phyloP scores from a whole-genome alignment of 768 basidiomycete genomes.

The Gloeostereum incarnatum region DNA sequence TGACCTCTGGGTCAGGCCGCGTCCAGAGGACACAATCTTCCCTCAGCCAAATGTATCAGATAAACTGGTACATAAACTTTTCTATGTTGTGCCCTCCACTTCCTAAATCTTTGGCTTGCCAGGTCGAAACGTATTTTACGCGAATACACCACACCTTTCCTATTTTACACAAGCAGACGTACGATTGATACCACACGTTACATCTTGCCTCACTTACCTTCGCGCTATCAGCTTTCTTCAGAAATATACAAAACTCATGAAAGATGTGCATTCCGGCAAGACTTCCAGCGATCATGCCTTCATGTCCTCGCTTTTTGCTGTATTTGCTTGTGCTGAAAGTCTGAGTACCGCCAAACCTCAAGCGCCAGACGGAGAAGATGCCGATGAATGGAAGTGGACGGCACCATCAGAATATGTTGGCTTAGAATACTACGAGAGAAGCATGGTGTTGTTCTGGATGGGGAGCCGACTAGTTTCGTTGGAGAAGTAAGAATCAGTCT shows the following conservation, averaged over 20 bases:
- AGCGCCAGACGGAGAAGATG: too few species aligned
- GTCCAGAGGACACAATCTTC: constrained; percentile 8
- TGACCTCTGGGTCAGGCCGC: constrained; percentile 3
- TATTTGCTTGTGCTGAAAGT: constrained; percentile 12
- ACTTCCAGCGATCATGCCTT: constrained; percentile 8
- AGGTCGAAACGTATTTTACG: constrained; percentile 9
- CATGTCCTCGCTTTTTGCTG: constrained; percentile 10
- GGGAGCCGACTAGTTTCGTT: constrained; percentile 8
- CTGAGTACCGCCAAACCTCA: too few species aligned
- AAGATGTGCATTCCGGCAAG: constrained; percentile 5
- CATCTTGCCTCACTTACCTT: too few species aligned
- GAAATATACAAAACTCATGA: constrained; percentile 9
- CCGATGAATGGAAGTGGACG: too few species aligned
- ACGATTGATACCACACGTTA: too few species aligned
- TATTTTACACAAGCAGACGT: constrained; percentile 10
- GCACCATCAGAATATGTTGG: too few species aligned
- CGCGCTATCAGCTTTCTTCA: too few species aligned
- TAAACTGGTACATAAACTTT: too few species aligned
- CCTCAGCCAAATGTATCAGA: constrained; percentile 9
- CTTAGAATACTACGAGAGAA: constrained; percentile 10
- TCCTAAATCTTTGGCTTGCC: too few species aligned
- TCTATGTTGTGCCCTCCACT: too few species aligned
- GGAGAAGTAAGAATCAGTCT: constrained; percentile 9
- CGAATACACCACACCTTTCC: constrained; percentile 11
- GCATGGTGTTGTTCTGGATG: constrained; percentile 11